Evolutionary conservation across 176 grass and related monocot species (phyloP), one percentile per base, ranked within the genome.

Genomic region (Zoysia pacifica): DNA sequence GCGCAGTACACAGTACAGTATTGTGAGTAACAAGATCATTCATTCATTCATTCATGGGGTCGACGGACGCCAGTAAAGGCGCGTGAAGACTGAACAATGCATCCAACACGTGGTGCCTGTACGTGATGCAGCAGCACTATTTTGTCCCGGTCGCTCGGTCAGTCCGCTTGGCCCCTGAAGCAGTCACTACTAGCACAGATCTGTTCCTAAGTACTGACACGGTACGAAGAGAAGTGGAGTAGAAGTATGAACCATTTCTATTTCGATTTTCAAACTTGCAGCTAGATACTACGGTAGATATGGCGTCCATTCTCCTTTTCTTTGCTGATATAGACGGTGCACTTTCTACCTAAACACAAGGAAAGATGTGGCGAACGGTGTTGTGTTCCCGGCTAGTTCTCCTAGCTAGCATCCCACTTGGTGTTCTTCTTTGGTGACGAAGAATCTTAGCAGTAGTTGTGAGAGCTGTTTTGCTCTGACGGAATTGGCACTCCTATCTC

Each of bases 371-470:
- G 45, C 75, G 40, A 28, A 28, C 28, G 28, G 28, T 28, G 67
- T 71, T 50, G 70, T 72, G 77, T 65, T 66, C 71, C 11, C 36
- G 40, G 65, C 72, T 72, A 72, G 16, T 18, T 49, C 56, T 65
- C 61, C 49, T 85, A 77, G 64, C 50, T 20, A 44, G 60, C 77
- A 85, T 81, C 66, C 73, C 60, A 85, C 77, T 49, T 60, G 72
- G 65, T 62, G 65, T 49, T 46, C 39, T 16, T 80, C 40, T 65
- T 77, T 18, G 67, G 77, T 73, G 77, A 81, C 10, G 62, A 40
- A 65, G 87, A 81, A 89, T 85, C 72, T 89, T 77, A 77, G 72
- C 41, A 40, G 59, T 77, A 77, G 82, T 85, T 77, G 49, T 50
- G 4, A 13, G 58, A 39, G 72, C 58, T 52, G 47, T 61, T 75